Percentiles rank a stretch among this genome's conserved stretches.
These are phyloP conservation scores for Leptographium flavum DNA, from an alignment of 2,329 filamentous ascomycete genomes.

Conservation along the genomic window DNA sequence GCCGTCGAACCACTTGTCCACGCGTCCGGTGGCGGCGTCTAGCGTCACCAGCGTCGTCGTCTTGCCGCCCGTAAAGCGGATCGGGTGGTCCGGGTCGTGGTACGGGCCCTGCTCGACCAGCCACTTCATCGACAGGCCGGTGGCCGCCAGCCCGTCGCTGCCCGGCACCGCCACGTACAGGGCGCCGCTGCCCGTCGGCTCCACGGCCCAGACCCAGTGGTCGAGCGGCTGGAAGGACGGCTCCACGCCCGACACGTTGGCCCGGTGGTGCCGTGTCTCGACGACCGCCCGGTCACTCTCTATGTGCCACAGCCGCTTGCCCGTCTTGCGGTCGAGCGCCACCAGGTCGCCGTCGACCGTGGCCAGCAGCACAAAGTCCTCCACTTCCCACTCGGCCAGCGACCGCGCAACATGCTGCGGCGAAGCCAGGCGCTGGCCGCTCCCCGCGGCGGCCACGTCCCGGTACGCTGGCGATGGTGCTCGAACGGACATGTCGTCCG, in stretches of 20 bases:
- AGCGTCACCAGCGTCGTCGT: slow-evolving; percentile 80
- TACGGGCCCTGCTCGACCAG: slow-evolving; percentile 74
- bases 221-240: slow-evolving; percentile 54
- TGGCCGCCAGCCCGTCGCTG: slow-evolving; percentile 43
- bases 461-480: slow-evolving; percentile 63
- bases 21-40: slow-evolving; percentile 69
- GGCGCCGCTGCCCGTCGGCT: slow-evolving; percentile 74
- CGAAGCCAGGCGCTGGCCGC: slow-evolving; percentile 55
- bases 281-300: slow-evolving; percentile 78
- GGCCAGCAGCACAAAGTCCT: slow-evolving; percentile 99
- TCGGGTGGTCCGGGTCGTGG: slow-evolving; percentile 56
- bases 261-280: slow-evolving; percentile 69
- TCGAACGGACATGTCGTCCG: slow-evolving; percentile 79
- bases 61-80: slow-evolving; percentile 86
- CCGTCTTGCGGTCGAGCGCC: slow-evolving; percentile 77
- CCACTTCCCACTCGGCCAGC: slow-evolving; percentile 98
- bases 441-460: slow-evolving; percentile 36
- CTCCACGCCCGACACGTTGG: slow-evolving; percentile 48
- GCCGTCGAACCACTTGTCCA: slow-evolving; percentile 70
- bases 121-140: slow-evolving; percentile 67
- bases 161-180: slow-evolving; percentile 77
- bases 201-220: slow-evolving; percentile 88
- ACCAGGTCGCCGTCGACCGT: slow-evolving; percentile 97
- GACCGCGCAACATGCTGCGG: slow-evolving; percentile 87
- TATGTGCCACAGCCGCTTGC: slow-evolving; percentile 72